phyloP scores from a whole-genome alignment of 202 grass and related monocot species.

The Elaeis oleifera region DNA sequence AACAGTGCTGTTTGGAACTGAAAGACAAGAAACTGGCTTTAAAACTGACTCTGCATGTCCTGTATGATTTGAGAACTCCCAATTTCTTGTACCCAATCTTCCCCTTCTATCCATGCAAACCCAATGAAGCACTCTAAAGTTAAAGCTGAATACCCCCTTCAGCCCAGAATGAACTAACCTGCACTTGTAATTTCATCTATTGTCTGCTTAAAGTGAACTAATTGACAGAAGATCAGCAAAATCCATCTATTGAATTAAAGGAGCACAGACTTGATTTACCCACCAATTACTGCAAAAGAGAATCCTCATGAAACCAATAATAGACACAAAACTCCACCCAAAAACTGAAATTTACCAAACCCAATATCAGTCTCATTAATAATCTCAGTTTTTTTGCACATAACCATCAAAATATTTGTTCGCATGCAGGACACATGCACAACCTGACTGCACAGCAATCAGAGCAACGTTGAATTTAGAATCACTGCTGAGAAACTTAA shows the following conservation, averaged over 20 bases:
- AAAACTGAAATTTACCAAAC: too few relatives aligned
- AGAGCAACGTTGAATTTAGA: too few relatives aligned
- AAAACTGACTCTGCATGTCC: not conserved
- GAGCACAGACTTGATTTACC: too few relatives aligned
- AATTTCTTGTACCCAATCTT: slow-evolving; percentile 3
- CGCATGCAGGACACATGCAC: too few relatives aligned
- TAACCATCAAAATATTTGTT: too few relatives aligned
- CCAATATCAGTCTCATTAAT: too few relatives aligned
- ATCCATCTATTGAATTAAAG: not conserved
- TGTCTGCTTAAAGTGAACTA: not conserved
- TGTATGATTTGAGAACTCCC: slow-evolving; percentile 3
- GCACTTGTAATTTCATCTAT: not conserved
- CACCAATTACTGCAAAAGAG: too few relatives aligned
- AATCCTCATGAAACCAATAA: too few relatives aligned
- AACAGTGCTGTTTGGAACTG: not conserved
- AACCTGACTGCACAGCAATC: too few relatives aligned
- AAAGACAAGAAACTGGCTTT: not conserved
- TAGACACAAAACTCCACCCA: too few relatives aligned
- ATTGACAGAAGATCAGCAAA: not conserved
- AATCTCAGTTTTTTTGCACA: too few relatives aligned
- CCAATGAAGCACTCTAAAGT: not conserved
- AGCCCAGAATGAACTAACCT: not conserved
- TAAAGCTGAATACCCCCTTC: not conserved
- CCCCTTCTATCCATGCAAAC: slow-evolving; percentile 12
- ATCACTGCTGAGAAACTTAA: too few relatives aligned